These are phyloP conservation scores for Sordariomycetes sp. DNA, from an alignment of 2,329 filamentous ascomycete species.

Conservation along the genomic window DNA sequence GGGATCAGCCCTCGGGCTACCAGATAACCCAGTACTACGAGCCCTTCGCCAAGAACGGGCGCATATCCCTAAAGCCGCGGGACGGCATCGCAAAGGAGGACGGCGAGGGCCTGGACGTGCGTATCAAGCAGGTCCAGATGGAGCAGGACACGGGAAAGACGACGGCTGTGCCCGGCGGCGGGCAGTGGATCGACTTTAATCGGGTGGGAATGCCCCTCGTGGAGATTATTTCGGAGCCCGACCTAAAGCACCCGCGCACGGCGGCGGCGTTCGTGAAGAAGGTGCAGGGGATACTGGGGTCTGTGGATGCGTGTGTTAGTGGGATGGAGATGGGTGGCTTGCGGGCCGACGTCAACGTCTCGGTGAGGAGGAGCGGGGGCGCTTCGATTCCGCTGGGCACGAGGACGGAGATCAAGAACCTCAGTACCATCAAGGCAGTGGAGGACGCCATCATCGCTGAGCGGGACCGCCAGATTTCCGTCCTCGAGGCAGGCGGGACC, in stretches of 20 bases:
- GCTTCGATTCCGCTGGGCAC: conserved; percentile 48
- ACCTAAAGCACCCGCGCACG: conserved; percentile 76
- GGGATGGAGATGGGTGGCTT: conserved; percentile 92
- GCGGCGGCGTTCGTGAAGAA: conserved; percentile 84
- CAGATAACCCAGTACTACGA: conserved; percentile 96
- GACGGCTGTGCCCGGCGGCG: conserved; percentile 57
- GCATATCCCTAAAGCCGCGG: conserved; percentile 54
- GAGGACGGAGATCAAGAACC: conserved; percentile 92
- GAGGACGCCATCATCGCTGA: conserved; percentile 92
- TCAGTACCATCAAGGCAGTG: conserved; percentile 88
- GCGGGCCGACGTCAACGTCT: conserved; percentile 91
- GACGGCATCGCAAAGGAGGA: conserved; percentile 72
- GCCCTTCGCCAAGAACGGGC: conserved; percentile 56
- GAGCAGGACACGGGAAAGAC: conserved; percentile 98
- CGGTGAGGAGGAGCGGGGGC: conserved; percentile 50
- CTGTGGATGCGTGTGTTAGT: conserved; percentile 73
- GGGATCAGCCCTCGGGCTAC: conserved; percentile 92
- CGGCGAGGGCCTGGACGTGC: conserved; percentile 55
- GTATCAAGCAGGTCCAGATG: conserved; percentile 90
- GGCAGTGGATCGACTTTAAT: conserved; percentile 83
- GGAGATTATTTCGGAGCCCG: conserved; percentile 86
- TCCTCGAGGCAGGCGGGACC: conserved; percentile 61
- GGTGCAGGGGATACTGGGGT: conserved; percentile 65
- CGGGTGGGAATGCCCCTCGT: conserved; percentile 82
- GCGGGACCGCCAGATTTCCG: conserved; percentile 70